Base-by-base conservation (phyloP, 1,284 basidiomycete species). In the Cutaneotrichosporon sp. region DNA sequence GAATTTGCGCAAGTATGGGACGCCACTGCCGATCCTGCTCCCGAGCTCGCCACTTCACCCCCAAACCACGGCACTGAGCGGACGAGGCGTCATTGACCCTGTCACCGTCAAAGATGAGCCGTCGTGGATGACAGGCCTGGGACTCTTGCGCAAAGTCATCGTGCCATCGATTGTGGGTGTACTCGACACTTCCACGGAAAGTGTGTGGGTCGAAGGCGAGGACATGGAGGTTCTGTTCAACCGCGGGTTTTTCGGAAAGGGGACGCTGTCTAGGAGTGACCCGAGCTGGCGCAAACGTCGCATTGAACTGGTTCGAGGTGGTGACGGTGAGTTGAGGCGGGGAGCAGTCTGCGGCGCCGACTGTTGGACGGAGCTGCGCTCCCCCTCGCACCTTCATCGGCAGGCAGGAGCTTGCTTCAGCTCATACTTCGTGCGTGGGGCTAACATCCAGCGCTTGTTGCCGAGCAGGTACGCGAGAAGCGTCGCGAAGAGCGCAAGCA, bases 191-290 rank as follows among this genome's bases (percentile, higher is more conserved):
- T 66, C 79, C 1, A 89, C 89, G 15, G 81, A 82, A 30, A 87
- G 86, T 0, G 86, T 94, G 9, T 93, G 89, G 88, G 80, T 94
- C 1, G 75, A 79, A 0, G 80, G 84, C 54, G 77, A 74, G 20
- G 82, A 89, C 67, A 82, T 83, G 35, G 78, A 78, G 60, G 75
- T 85, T 1, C 79, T 98, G 22, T 99, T 96, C 88, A 79, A 83
- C 41, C 78, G 87, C 54, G 94, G 96, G 0, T 97, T 97, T 78
- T 98, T 97, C 71, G 94, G 96, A 18, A 98, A 98, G 73, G 96
- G 96, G 1, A 87, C 87, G 65, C 77, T 98, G 45, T 92, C 88
- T 35, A 77, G 96, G 50, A 94, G 90, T 72, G 96, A 98, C 72
- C 94, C 94, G 1, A 91, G 84, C 45, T 99, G 94, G 96, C 77